These are phyloP conservation scores for Spatholobus suberectus DNA, from an alignment of 306 rosid genomes.

Conservation along the genomic window DNA sequence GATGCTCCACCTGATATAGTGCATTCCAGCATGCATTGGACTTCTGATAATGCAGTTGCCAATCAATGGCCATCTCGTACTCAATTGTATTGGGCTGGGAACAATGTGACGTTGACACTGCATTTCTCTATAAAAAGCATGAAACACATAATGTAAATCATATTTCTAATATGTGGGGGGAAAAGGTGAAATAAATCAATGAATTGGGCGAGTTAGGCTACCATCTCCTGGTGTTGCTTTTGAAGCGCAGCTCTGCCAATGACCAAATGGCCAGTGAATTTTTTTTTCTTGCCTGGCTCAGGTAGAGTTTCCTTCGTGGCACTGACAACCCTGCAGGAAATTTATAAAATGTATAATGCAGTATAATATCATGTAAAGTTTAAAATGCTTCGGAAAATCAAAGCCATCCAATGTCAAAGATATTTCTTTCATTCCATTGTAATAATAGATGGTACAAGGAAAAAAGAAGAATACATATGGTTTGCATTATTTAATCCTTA, in stretches of 20 bases:
- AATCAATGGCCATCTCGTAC: conserved; percentile 52
- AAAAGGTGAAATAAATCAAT: background rate
- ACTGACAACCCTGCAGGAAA: conserved; percentile 45
- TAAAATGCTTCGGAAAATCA: background rate
- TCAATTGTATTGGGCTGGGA: conserved; percentile 66
- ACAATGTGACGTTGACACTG: conserved; percentile 72
- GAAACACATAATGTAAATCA: conserved; percentile 3
- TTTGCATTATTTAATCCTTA: background rate
- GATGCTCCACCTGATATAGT: conserved; percentile 49
- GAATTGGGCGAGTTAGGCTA: conserved; percentile 24
- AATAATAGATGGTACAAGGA: background rate
- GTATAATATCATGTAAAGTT: background rate
- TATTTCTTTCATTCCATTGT: background rate
- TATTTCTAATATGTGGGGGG: background rate
- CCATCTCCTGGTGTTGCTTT: conserved; percentile 53
- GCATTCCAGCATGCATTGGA: conserved; percentile 52
- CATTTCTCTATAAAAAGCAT: conserved; percentile 53
- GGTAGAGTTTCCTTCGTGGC: conserved; percentile 45
- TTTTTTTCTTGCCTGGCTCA: conserved; percentile 33
- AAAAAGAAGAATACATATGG: background rate
- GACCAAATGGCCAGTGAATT: conserved; percentile 52
- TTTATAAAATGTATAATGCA: background rate
- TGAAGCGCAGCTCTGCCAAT: conserved; percentile 11
- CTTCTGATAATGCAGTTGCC: conserved; percentile 46
- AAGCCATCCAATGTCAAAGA: conserved; percentile 1